These are phyloP conservation scores for Vanrija sp. DNA, from an alignment of 1,284 basidiomycete genomes.

Conservation along the genomic window DNA sequence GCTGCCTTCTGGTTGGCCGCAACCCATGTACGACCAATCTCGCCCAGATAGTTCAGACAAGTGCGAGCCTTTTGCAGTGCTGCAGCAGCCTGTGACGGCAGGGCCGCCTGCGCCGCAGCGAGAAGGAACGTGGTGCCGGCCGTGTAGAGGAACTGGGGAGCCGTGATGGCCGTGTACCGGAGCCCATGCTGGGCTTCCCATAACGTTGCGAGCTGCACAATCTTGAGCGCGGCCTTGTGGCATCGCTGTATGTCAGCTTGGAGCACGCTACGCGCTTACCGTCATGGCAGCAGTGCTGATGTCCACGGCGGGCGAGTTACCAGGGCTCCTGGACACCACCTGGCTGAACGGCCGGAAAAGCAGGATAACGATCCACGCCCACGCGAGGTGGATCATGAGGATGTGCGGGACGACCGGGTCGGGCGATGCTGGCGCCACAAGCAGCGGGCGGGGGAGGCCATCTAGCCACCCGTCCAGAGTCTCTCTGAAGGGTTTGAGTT, in stretches of 20 bases:
- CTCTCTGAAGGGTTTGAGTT: background rate
- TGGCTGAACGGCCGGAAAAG: constrained; percentile 59
- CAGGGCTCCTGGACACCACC: constrained; percentile 2
- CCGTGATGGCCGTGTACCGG: constrained; percentile 61
- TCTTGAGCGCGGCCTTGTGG: constrained; percentile 62
- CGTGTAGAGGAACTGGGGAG: constrained; percentile 62
- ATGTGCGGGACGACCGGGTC: constrained; percentile 58
- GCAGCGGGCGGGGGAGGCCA: constrained; percentile 53
- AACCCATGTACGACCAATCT: constrained; percentile 10
- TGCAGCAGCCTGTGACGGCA: constrained; percentile 1
- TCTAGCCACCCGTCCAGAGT: constrained; percentile 62
- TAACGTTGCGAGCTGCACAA: constrained; percentile 58
- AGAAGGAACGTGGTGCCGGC: constrained; percentile 55
- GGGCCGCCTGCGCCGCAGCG: constrained; percentile 9
- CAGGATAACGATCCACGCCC: constrained; percentile 63
- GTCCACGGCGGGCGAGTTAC: background rate
- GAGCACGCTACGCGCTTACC: constrained; percentile 46
- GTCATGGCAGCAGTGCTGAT: constrained; percentile 11
- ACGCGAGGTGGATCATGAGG: constrained; percentile 61
- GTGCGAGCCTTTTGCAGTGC: constrained; percentile 6
- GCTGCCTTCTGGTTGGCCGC: constrained; percentile 7
- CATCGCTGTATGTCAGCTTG: constrained; percentile 48
- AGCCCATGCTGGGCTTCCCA: constrained; percentile 60
- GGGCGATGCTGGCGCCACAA: constrained; percentile 53
- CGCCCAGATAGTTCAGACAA: constrained; percentile 6